Percentiles rank a stretch among this genome's conserved stretches.
phyloP scores from a whole-genome alignment of 768 basidiomycete genomes.

The Podaxis sp. region DNA sequence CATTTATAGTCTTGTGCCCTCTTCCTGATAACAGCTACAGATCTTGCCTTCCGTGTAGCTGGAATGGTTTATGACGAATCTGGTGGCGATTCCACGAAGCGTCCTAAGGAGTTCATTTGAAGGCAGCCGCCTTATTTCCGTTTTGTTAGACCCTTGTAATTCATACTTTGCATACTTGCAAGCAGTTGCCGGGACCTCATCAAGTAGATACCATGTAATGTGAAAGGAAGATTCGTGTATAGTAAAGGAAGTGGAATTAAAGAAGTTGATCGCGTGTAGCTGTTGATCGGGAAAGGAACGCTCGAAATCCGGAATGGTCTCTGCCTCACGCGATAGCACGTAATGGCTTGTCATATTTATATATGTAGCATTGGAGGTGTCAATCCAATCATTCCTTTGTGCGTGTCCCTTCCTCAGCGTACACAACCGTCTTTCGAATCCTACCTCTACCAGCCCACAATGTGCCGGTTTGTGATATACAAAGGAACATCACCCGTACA shows the following conservation, averaged over 20 bases:
- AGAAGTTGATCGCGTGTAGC: not conserved
- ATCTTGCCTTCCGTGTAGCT: slow-evolving; percentile 83
- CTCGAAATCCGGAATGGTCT: not conserved
- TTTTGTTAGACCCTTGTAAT: not conserved
- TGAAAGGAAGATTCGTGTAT: not conserved
- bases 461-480: slow-evolving; percentile 94
- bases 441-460: slow-evolving; percentile 25
- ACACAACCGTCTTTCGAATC: slow-evolving; percentile 10
- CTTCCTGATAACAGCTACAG: slow-evolving; percentile 35
- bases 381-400: slow-evolving; percentile 4
- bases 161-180: no score
- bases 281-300: not conserved
- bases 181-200: not conserved
- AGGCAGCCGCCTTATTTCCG: slow-evolving; percentile 11
- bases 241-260: not conserved
- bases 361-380: slow-evolving; percentile 1
- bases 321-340: slow-evolving; percentile 36
- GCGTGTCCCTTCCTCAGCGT: slow-evolving; percentile 5
- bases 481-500: slow-evolving; percentile 94
- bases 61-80: slow-evolving; percentile 82
- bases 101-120: slow-evolving; percentile 80
- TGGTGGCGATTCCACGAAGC: slow-evolving; percentile 72
- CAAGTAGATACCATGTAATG: not conserved
- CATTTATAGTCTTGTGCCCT: not conserved
- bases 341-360: slow-evolving; percentile 21